Percentiles rank a stretch among this genome's conserved stretches.
These are phyloP conservation scores for Platanthera zijinensis DNA, from an alignment of 106 monocot genomes.

Conservation along the genomic window DNA sequence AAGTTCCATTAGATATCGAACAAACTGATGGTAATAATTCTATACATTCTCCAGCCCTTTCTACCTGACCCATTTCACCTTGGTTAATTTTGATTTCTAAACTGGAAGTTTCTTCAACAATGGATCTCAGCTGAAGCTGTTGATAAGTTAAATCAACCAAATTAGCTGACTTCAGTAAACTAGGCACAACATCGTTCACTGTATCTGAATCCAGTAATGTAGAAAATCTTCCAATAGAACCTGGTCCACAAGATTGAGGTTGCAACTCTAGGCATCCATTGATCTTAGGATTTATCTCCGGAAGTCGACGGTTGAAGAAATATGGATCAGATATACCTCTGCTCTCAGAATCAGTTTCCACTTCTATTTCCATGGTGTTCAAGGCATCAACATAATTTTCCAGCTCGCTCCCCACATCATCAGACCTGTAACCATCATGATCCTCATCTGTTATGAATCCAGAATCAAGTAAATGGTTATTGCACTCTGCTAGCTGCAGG, in stretches of 20 bases:
- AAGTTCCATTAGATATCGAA: constrained; percentile 16
- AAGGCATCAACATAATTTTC: constrained; percentile 85
- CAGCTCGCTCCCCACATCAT: constrained; percentile 67
- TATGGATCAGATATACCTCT: constrained; percentile 20
- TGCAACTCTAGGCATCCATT: constrained; percentile 7
- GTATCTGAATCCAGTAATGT: neutral
- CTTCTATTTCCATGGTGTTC: constrained; percentile 63
- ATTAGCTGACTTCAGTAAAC: constrained; percentile 6
- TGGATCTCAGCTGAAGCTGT: neutral
- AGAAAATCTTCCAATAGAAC: constrained; percentile 8
- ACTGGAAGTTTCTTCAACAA: constrained; percentile 6
- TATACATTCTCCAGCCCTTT: constrained; percentile 12
- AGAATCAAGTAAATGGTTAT: constrained; percentile 16
- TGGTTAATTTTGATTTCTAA: constrained; percentile 1
- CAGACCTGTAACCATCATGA: constrained; percentile 41
- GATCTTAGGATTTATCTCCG: constrained; percentile 6
- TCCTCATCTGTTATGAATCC: constrained; percentile 28
- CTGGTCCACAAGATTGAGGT: constrained; percentile 17
- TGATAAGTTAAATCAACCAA: constrained; percentile 9
- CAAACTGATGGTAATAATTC: constrained; percentile 11
- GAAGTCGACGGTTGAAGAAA: constrained; percentile 13
- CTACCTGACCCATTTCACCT: constrained; percentile 7
- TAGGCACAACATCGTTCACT: constrained; percentile 2
- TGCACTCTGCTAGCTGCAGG: neutral
- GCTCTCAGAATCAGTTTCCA: constrained; percentile 51